phyloP scores from a whole-genome alignment of 75 land plant genomes.

The Picea glauca region DNA sequence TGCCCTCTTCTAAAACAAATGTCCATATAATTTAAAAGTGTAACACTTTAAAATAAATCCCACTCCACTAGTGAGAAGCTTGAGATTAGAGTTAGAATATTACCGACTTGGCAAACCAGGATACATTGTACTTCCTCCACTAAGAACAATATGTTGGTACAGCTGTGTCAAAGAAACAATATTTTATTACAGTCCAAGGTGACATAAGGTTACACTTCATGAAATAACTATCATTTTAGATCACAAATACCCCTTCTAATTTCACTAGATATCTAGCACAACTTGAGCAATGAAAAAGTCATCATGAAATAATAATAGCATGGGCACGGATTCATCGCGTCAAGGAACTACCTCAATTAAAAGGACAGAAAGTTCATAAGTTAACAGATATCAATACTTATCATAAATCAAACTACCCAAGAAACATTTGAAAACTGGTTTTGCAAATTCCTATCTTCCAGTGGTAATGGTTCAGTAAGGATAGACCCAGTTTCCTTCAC shows the following conservation, averaged over 20 bases:
- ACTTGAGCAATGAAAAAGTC: background rate
- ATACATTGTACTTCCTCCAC: conserved; percentile 99
- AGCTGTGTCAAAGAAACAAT: conserved; percentile 53
- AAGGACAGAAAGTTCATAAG: background rate
- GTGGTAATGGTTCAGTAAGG: background rate
- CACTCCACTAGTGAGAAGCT: background rate
- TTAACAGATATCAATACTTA: background rate
- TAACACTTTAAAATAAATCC: background rate
- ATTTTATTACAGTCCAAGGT: background rate
- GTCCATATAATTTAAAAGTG: background rate
- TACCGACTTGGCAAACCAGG: conserved; percentile 99
- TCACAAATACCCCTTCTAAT: background rate
- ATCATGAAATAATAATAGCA: background rate
- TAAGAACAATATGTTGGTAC: conserved; percentile 96
- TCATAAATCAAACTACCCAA: background rate
- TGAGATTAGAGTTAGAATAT: conserved; percentile 5
- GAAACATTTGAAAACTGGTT: background rate
- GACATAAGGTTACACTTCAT: background rate
- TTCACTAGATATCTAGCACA: background rate
- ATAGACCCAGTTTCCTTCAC: background rate
- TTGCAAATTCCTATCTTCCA: too few relatives aligned
- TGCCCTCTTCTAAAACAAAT: background rate
- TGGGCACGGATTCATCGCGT: background rate
- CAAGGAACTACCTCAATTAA: background rate
- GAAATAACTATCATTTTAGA: background rate